Evolutionary conservation across 805 yeast genomes (phyloP), one percentile per base, ranked within the genome.

Genomic region (Cyberlindnera xylosilytica): DNA sequence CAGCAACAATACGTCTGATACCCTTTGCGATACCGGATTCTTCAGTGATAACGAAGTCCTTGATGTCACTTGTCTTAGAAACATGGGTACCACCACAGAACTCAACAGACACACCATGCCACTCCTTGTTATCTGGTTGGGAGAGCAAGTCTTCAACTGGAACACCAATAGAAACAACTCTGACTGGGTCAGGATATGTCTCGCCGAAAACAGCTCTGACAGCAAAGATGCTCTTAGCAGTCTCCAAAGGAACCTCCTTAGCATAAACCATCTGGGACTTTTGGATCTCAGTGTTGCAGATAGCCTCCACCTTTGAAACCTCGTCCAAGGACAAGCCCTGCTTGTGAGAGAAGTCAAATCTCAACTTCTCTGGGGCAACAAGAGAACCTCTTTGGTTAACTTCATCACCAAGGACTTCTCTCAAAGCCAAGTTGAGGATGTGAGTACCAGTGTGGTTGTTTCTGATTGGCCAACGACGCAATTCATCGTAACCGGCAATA

Each of bases 21-120:
- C 99, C 99, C 72, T 93, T 93, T 47, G 99, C 98, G 65, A 93
- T 93, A 68, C 99, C 98, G 51, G 87, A 79, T 69, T 93, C 99
- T 72, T 93, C 99, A 49, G 84, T 72, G 41, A 93, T 77, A 27
- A 93, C 87, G 51, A 93, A 78, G 53, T 87, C 91, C 64, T 89
- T 89, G 63, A 93, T 93, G 47, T 91, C 98, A 47, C 91, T 85
- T 16, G 98, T 91, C 66, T 85, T 83, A 38, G 78, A 74, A 52
- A 93, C 97, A 60, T 93, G 99, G 11, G 99, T 93, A 69, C 99
- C 99, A 69, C 99, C 99, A 70, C 99, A 93, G 75, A 93, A 93
- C 70, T 93, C 99, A 52, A 93, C 75, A 1, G 97, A 87, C 59
- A 76, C 72, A 32, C 76, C 69, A 56, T 64, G 68, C 98, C 99